These are phyloP conservation scores for Cercospora nicotianae DNA, from an alignment of 2,329 filamentous ascomycete genomes.

Conservation along the genomic window DNA sequence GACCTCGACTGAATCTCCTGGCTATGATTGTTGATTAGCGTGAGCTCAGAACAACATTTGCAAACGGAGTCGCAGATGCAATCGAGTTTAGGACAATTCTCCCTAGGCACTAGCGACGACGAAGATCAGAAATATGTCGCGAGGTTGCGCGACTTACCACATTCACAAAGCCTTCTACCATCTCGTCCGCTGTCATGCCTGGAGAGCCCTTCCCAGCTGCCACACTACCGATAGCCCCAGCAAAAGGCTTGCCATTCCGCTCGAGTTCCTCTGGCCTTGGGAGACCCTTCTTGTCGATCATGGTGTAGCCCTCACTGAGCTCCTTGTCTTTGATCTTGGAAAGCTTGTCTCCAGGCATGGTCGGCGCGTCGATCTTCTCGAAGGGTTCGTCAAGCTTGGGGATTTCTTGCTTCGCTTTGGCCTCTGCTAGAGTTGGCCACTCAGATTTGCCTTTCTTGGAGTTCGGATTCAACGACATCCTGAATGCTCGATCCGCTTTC, in stretches of 20 bases:
- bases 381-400: neutral
- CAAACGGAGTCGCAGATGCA: neutral
- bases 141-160: neutral
- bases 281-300: neutral
- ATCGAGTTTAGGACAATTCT: neutral
- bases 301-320: neutral
- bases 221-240: neutral
- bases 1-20: neutral
- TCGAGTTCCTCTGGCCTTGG: neutral
- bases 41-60: neutral
- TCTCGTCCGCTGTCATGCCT: neutral
- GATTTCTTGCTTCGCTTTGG: neutral
- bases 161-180: neutral
- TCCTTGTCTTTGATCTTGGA: neutral
- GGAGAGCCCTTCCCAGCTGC: neutral
- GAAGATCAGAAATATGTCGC: neutral
- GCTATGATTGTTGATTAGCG: neutral
- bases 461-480: neutral
- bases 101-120: neutral
- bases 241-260: constrained; percentile 2
- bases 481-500: neutral
- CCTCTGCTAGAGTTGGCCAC: neutral
- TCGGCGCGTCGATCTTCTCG: neutral
- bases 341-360: neutral
- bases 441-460: neutral